Evolutionary conservation across 306 rosid species (phyloP).

Genomic region (Mucuna pruriens): DNA sequence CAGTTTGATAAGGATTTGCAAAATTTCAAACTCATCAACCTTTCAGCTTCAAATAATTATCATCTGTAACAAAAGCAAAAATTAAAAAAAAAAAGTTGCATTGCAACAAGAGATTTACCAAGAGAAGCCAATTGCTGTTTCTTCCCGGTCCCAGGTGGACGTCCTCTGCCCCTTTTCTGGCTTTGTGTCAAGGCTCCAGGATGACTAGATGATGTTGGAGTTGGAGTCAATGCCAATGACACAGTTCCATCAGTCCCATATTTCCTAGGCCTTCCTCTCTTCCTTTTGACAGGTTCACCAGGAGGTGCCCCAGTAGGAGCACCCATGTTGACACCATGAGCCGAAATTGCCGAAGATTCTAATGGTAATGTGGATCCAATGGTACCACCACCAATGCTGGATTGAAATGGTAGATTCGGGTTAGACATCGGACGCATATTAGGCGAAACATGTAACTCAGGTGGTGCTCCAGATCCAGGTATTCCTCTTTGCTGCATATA

Average conservation of each 20-base stretch:
- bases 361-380: constrained; percentile 67
- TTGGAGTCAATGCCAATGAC: constrained; percentile 75
- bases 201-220: constrained; percentile 49
- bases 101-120: constrained; percentile 53
- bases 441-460: constrained; percentile 66
- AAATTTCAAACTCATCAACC: constrained; percentile 20
- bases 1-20: not conserved
- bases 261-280: constrained; percentile 94
- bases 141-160: constrained; percentile 91
- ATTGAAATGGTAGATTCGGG: constrained; percentile 67
- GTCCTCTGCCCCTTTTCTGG: constrained; percentile 83
- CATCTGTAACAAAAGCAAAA: constrained; percentile 15
- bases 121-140: constrained; percentile 82
- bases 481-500: constrained; percentile 79
- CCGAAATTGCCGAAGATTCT: constrained; percentile 67
- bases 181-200: constrained; percentile 49
- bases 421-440: constrained; percentile 59
- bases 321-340: constrained; percentile 75
- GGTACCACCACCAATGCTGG: constrained; percentile 57
- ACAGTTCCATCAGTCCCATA: constrained; percentile 88
- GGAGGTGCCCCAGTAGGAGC: constrained; percentile 60
- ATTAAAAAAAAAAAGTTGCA: not conserved
- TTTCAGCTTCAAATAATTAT: constrained; percentile 23
- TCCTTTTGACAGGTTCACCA: constrained; percentile 74
- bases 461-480: constrained; percentile 60